Evolutionary conservation across 2,329 filamentous ascomycete genomes (phyloP).

Genomic region (Allantophomopsis lycopodina): DNA sequence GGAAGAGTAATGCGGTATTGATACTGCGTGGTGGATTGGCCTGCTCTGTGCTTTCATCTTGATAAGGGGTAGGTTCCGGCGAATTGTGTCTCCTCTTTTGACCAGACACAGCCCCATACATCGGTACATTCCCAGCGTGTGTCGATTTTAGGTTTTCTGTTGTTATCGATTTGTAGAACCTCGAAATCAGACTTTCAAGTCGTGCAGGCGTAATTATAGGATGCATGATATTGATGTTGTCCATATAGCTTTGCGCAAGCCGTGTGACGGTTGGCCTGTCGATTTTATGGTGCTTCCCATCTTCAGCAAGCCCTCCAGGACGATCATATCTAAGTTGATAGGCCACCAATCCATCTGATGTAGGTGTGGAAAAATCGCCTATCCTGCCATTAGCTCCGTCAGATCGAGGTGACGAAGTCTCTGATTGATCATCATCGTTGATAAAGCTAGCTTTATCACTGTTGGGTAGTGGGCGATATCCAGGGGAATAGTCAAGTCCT

Average conservation of each 20-base stretch:
- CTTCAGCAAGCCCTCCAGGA: slow-evolving; percentile 16
- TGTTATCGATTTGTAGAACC: slow-evolving; percentile 15
- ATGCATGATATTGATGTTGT: slow-evolving; percentile 51
- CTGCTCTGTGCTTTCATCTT: slow-evolving; percentile 21
- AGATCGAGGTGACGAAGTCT: slow-evolving; percentile 38
- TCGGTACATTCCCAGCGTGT: slow-evolving; percentile 3
- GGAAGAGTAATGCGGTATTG: slow-evolving; percentile 67
- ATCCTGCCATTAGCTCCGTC: slow-evolving; percentile 21
- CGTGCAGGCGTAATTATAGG: slow-evolving; percentile 42
- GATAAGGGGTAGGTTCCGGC: slow-evolving; percentile 9
- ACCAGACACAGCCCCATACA: slow-evolving; percentile 6
- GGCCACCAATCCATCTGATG: no score
- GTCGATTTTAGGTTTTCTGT: slow-evolving; percentile 9
- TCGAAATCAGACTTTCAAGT: slow-evolving; percentile 25
- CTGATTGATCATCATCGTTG: slow-evolving; percentile 28
- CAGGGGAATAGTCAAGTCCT: slow-evolving; percentile 45
- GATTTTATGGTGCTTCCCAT: slow-evolving; percentile 38
- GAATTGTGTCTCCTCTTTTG: slow-evolving; percentile 19
- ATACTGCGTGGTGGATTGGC: slow-evolving; percentile 51
- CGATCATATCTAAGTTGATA: slow-evolving; percentile 4
- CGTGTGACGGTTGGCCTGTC: slow-evolving; percentile 31
- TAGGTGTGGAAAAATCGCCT: slow-evolving; percentile 17
- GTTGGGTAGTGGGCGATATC: slow-evolving; percentile 5
- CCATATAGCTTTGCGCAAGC: slow-evolving; percentile 43
- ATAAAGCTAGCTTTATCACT: slow-evolving; percentile 6